A percentile compares a stretch with the other conserved stretches of the same genome.
Evolutionary conservation across 2,329 filamentous ascomycete genomes (phyloP).

Genomic region (Aureobasidium sp.): DNA sequence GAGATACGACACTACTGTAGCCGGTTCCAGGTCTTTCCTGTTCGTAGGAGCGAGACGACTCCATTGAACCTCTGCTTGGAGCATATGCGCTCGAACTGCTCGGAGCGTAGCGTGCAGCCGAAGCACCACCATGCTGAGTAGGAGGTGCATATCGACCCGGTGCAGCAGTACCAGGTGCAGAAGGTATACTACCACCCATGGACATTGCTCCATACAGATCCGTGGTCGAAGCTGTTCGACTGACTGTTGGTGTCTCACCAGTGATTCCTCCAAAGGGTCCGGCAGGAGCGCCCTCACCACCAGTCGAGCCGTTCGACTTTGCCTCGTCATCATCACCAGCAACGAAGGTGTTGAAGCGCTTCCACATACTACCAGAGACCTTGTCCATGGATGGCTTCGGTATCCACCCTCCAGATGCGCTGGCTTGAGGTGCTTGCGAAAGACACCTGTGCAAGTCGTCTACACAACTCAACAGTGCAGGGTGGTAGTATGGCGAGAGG

Average conservation of each 20-base stretch:
- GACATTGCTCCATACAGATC: constrained; percentile 60
- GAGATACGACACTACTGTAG: constrained; percentile 7
- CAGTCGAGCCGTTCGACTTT: constrained; percentile 48
- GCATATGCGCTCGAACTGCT: constrained; percentile 12
- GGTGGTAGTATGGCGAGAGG: constrained; percentile 78
- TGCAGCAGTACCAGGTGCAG: constrained; percentile 14
- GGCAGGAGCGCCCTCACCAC: constrained; percentile 38
- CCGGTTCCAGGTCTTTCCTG: constrained; percentile 13
- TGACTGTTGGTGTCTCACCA: constrained; percentile 46
- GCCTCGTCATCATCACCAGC: constrained; percentile 75
- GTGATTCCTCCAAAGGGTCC: constrained; percentile 79
- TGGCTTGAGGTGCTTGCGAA: constrained; percentile 73
- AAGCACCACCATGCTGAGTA: constrained; percentile 2
- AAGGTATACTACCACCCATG: constrained; percentile 20
- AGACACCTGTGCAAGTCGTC: constrained; percentile 79
- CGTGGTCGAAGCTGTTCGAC: constrained; percentile 54
- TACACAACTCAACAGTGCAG: constrained; percentile 61
- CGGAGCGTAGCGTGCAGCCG: constrained; percentile 11
- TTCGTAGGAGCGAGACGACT: constrained; percentile 13
- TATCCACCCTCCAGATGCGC: constrained; percentile 65
- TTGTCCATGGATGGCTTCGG: constrained; percentile 93
- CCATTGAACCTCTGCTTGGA: constrained; percentile 10
- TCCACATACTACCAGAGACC: constrained; percentile 83
- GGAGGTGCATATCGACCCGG: constrained; percentile 24
- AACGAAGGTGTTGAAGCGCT: constrained; percentile 93